Base-by-base conservation (phyloP, 176 grass and related monocot genomes). In the Olyra latifolia region DNA sequence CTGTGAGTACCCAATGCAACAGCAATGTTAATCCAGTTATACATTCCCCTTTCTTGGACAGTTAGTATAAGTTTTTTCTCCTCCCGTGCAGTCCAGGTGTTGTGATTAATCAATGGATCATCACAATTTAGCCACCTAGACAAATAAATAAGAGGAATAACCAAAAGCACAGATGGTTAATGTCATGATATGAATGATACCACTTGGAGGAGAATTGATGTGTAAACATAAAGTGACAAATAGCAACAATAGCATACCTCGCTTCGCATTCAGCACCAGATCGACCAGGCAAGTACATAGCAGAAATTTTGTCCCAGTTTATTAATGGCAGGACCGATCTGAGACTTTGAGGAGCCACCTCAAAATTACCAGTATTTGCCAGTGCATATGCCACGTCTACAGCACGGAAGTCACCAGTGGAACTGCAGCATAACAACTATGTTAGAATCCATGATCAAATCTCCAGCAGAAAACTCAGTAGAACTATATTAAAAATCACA, bases 71-170 rank as follows among this genome's bases (percentile, higher is more conserved):
- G 95, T 77, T 62, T 93, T 85, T 80, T 98, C 71, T 98, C 95
- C 79, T 98, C 95, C 41, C 49, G 48, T 59, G 79, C 72, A 72
- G 92, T 93, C 95, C 95, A 98, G 65, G 83, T 69, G 65, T 83
- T 82, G 48, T 89, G 83, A 74, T 91, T 98, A 82, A 98, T 91
- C 84, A 86, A 74, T 62, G 89, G 88, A 85, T 98, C 92, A 35
- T 92, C 95, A 87, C 84, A 92, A 66, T 98, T 98, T 60, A 98
- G 66, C 89, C 89, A 98, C 81, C 95, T 98, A 78, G 35, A 85
- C 67, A 66, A 69, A 66, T 71, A 78, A 39, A 45, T 45, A 27
- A 43, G 28, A 65, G 45, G 55, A 81, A 65, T 72, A 38, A 79
- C 30, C 57, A 46, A 47, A 35, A 72, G 41, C 52, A 77, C 10